phyloP scores from a whole-genome alignment of 2,329 filamentous ascomycete species.

The Bipolaris bicolor region DNA sequence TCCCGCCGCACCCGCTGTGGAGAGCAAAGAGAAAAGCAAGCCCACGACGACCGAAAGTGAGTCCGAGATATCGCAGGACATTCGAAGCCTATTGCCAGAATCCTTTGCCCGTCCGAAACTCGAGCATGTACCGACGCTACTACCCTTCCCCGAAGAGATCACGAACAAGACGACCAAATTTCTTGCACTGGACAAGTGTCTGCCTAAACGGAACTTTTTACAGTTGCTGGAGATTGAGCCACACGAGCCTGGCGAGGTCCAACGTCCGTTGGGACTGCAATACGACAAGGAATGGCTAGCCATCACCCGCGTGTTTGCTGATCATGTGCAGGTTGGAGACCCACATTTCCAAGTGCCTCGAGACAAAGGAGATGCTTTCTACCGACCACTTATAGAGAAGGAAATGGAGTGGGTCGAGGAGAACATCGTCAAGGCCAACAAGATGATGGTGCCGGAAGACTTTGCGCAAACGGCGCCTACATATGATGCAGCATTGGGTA shows the following conservation, averaged over 20 bases:
- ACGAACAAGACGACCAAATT: constrained; percentile 82
- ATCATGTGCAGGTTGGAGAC: constrained; percentile 63
- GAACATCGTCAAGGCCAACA: constrained; percentile 68
- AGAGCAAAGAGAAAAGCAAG: constrained; percentile 17
- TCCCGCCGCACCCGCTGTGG: background rate
- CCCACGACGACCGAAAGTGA: constrained; percentile 2
- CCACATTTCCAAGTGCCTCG: constrained; percentile 59
- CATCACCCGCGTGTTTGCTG: constrained; percentile 82
- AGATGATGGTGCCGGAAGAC: constrained; percentile 75
- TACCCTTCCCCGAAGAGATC: constrained; percentile 72
- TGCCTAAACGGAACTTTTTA: constrained; percentile 79
- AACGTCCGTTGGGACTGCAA: constrained; percentile 65
- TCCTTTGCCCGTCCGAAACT: constrained; percentile 63
- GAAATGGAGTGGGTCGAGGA: constrained; percentile 82
- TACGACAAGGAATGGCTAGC: constrained; percentile 97
- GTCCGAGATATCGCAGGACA: constrained; percentile 62
- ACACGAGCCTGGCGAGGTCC: constrained; percentile 31
- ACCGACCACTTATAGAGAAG: constrained; percentile 69
- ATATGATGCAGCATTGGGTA: constrained; percentile 64
- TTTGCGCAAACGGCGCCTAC: constrained; percentile 78
- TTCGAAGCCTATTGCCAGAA: constrained; percentile 77
- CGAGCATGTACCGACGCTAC: constrained; percentile 37
- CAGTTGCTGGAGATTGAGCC: constrained; percentile 69
- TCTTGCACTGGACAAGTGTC: constrained; percentile 89
- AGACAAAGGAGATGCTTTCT: constrained; percentile 72